These are phyloP conservation scores for Acer saccharum DNA, from an alignment of 345 rosid species.

Conservation along the genomic window DNA sequence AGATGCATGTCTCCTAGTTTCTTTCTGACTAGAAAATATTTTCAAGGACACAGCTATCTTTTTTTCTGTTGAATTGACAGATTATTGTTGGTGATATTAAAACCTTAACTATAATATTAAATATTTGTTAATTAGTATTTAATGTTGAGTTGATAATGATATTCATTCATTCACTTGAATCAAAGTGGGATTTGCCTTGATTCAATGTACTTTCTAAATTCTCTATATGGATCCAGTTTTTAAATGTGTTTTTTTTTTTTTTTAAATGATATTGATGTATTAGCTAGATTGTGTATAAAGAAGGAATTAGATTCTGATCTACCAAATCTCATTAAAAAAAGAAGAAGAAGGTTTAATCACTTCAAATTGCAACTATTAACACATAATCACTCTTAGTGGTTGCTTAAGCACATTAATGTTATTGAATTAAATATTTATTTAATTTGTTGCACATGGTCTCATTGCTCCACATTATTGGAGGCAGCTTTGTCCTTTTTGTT, in stretches of 20 bases:
- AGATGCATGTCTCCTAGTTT: neutral
- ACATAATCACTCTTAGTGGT: neutral
- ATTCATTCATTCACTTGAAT: too few relatives aligned
- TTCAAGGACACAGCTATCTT: neutral
- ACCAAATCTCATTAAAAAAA: neutral
- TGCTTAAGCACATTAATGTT: too few relatives aligned
- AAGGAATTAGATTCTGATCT: constrained; percentile 2
- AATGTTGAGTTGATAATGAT: too few relatives aligned
- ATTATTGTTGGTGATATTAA: too few relatives aligned
- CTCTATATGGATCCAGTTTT: neutral
- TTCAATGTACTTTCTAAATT: constrained; percentile 11
- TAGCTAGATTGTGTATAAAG: neutral
- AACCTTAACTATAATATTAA: neutral
- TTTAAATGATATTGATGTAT: neutral
- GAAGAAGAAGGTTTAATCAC: neutral
- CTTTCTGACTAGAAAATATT: neutral
- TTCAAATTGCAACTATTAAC: neutral
- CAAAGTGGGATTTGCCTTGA: neutral
- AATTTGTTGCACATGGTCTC: neutral
- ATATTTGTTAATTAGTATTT: neutral
- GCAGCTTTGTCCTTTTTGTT: neutral
- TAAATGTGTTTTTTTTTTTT: neutral
- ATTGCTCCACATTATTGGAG: too few relatives aligned
- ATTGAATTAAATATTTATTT: too few relatives aligned
- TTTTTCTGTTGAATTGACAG: neutral